Evolutionary conservation across 331 rosid species (phyloP), one percentile per base, ranked within the genome.

Genomic region (Malus hybrid): DNA sequence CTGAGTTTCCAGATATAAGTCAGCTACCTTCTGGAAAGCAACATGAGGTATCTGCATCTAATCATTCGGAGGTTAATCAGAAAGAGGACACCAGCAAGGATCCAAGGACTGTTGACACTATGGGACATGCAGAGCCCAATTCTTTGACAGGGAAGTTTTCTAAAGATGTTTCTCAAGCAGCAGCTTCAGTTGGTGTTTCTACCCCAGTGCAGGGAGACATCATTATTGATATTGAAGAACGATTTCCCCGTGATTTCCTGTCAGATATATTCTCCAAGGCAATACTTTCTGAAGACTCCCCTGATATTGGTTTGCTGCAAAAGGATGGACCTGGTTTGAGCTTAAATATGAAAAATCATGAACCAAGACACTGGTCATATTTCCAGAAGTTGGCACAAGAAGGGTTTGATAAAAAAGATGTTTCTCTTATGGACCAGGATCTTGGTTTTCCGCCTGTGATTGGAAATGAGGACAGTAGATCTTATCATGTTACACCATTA

Each of bases 221-320:
- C 70, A 78, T 86, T 65, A 90, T 94, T 78, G 90, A 94, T 73
- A 94, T 94, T 52, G 96, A 89, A 48, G 97, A 94, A 65, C 90
- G 97, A 32, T 92, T 94, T 80, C 94, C 99, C 72, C 96, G 97
- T 67, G 92, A 90, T 74, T 80, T 89, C 76, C 89, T 94, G 55
- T 90, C 92, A 67, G 96, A 94, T 78, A 85, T 94, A 76, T 94
- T 82, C 82, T 91, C 95, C 78, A 92, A 90, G 91, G 97, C 97
- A 82, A 68, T 83, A 83, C 85, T 78, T 67, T 84, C 87, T 42
- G 90, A 90, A 81, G 92, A 83, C 71, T 70, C 86, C 69, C 81
- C 87, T 64, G 74, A 76, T 73, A 68, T 69, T 76, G 78, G 75
- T 80, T 83, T 89, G 74, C 79, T 86, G 80, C 70, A 87, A 9